Base-by-base conservation (phyloP, 345 rosid genomes). In the Salix exigua region DNA sequence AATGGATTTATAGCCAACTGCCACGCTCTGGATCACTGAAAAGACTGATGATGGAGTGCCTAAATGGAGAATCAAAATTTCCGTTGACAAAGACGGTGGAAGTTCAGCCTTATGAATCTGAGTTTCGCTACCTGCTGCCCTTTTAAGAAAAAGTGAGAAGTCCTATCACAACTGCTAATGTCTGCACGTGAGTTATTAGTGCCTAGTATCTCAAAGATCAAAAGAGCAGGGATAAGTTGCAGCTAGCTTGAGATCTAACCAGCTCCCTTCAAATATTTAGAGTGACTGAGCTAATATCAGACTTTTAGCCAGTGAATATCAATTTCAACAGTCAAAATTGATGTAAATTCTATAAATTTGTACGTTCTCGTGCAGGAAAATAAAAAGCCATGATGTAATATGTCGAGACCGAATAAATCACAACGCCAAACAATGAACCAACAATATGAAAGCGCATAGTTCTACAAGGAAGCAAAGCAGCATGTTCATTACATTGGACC, bases 1-100 rank as follows among this genome's bases (percentile, higher is more conserved):
- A 91, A 85, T 94, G 98, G 98, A 86, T 94, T 37, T 92, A 92
- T 62, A 94, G 97, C 85, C 94, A 92, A 65, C 72, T 92, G 79
- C 95, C 97, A 2, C 86, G 87, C 35, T 87, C 93, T 58, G 89
- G 87, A 44, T 85, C 83, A 40, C 80, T 90, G 58, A 92, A 86
- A 79, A 87, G 87, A 73, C 72, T 85, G 89, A 84, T 92, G 75
- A 90, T 88, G 97, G 97, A 90, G 70, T 87, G 94, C 81, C 79
- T 90, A 62, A 87, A 86, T 72, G 87, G 79, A 68, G 89, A 87
- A 80, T 23, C 83, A n/a, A 94, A 86, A 82, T 79, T 83, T 70
- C 79, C 82, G 8, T 66, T 83, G 9, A 74, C 85, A 53, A 92
- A 86, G 78, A 81, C 86, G 78, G 89, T 88, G 5, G 92, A 90